Conservation (phyloP, 1,284 basidiomycete species). For the Puccinia hordei region DNA sequence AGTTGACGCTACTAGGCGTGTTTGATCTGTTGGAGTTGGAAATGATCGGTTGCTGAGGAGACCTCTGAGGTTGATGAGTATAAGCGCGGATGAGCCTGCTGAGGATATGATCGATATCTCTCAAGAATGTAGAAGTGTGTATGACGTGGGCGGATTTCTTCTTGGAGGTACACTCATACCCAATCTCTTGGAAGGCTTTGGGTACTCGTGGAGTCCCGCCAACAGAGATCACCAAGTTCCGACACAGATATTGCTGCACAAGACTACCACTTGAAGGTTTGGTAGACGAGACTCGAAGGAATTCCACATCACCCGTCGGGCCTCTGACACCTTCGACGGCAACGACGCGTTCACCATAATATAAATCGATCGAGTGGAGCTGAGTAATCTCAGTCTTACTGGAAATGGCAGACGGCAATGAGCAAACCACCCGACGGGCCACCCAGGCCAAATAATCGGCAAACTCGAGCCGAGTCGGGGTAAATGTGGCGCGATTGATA, state of each 20-base stretch:
- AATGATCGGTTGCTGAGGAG: background rate
- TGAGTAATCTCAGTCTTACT: background rate
- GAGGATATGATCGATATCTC: conserved; percentile 51
- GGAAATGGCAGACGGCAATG: conserved; percentile 52
- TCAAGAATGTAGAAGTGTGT: conserved; percentile 54
- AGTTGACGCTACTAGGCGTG: conserved; percentile 4
- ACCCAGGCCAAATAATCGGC: conserved; percentile 68
- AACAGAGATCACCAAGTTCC: conserved; percentile 64
- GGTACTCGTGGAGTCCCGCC: conserved; percentile 65
- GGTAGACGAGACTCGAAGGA: conserved; percentile 24
- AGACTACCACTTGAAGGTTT: background rate
- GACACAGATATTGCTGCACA: conserved; percentile 21
- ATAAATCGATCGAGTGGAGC: conserved; percentile 34
- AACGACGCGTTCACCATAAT: conserved; percentile 65
- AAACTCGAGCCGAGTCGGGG: conserved; percentile 63
- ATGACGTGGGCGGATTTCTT: conserved; percentile 61
- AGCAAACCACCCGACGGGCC: conserved; percentile 59
- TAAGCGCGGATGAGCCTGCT: conserved; percentile 14
- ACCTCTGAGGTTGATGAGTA: background rate
- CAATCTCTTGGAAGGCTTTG: conserved; percentile 56
- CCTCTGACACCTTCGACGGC: conserved; percentile 53
- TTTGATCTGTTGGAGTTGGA: background rate
- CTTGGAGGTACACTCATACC: conserved; percentile 55
- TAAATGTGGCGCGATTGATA: conserved; percentile 61
- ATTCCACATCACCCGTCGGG: conserved; percentile 55